These are phyloP conservation scores for Trichaptum fuscoviolaceum DNA, from an alignment of 768 basidiomycete species.

Conservation along the genomic window DNA sequence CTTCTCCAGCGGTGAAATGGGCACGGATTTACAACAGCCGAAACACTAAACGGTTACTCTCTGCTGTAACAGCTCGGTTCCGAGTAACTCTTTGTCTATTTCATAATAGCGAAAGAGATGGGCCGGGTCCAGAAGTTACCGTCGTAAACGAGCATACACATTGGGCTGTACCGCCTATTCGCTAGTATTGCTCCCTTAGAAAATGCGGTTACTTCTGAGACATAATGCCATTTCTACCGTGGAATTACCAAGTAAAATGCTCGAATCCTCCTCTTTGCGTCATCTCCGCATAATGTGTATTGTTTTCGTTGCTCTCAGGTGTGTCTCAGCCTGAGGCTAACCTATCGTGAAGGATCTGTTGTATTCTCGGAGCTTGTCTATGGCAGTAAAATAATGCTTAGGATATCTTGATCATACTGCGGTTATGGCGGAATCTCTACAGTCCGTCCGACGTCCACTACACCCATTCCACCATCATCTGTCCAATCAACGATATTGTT, in stretches of 20 bases:
- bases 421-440: neutral
- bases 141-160: neutral
- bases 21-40: too few species aligned
- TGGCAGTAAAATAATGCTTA: neutral
- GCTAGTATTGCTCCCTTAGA: too few species aligned
- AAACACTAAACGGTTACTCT: too few species aligned
- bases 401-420: neutral
- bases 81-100: neutral
- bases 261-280: too few species aligned
- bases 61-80: neutral
- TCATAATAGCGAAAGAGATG: neutral
- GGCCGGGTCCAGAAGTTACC: neutral
- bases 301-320: too few species aligned
- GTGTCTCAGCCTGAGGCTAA: neutral
- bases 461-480: conserved; percentile 30
- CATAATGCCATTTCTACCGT: too few species aligned
- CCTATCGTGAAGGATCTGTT: neutral
- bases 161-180: neutral
- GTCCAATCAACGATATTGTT: conserved; percentile 20
- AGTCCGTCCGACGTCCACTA: conserved; percentile 30
- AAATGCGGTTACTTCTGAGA: too few species aligned
- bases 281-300: too few species aligned
- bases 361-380: neutral
- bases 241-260: too few species aligned
- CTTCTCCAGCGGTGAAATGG: too few species aligned